phyloP scores from a whole-genome alignment of 2,329 filamentous ascomycete genomes.

The Cercospora zeina region DNA sequence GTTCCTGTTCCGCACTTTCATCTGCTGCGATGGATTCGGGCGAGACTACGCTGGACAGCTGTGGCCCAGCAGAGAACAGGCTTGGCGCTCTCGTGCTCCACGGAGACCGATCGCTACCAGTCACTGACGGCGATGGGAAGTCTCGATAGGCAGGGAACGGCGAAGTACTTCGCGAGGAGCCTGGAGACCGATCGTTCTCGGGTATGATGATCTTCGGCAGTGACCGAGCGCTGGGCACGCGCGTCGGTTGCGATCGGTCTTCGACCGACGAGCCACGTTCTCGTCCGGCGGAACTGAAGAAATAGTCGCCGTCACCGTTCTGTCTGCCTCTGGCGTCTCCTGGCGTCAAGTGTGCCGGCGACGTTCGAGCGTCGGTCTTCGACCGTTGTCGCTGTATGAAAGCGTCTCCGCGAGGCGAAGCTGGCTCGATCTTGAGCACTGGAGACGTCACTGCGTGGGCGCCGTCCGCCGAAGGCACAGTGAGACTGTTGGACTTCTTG shows the following conservation, averaged over 20 bases:
- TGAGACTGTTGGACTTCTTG: conserved; percentile 18
- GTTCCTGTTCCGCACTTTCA: conserved; percentile 32
- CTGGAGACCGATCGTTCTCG: conserved; percentile 33
- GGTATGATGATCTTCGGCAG: conserved; percentile 48
- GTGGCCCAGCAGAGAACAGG: conserved; percentile 54
- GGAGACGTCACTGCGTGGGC: conserved; percentile 17
- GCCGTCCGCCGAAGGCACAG: conserved; percentile 11
- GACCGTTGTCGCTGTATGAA: conserved; percentile 20
- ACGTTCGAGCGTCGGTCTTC: conserved; percentile 15
- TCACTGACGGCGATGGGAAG: conserved; percentile 46
- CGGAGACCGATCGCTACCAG: conserved; percentile 35
- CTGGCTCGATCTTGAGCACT: conserved; percentile 25
- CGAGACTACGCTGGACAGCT: conserved; percentile 23
- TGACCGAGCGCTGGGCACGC: conserved; percentile 38
- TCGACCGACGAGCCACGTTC: conserved; percentile 23
- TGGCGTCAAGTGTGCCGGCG: conserved; percentile 23
- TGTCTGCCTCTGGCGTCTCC: conserved; percentile 17
- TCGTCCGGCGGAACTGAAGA: conserved; percentile 19
- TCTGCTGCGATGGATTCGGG: conserved; percentile 42
- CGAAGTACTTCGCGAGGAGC: conserved; percentile 49
- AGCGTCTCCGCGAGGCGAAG: conserved; percentile 24
- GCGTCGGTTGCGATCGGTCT: conserved; percentile 26
- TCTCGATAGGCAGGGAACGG: conserved; percentile 70
- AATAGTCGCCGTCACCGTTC: conserved; percentile 21
- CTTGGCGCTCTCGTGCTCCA: conserved; percentile 50